Evolutionary conservation across 2,329 filamentous ascomycete species (phyloP), one percentile per base, ranked within the genome.

Genomic region (Claviceps fusiformis): DNA sequence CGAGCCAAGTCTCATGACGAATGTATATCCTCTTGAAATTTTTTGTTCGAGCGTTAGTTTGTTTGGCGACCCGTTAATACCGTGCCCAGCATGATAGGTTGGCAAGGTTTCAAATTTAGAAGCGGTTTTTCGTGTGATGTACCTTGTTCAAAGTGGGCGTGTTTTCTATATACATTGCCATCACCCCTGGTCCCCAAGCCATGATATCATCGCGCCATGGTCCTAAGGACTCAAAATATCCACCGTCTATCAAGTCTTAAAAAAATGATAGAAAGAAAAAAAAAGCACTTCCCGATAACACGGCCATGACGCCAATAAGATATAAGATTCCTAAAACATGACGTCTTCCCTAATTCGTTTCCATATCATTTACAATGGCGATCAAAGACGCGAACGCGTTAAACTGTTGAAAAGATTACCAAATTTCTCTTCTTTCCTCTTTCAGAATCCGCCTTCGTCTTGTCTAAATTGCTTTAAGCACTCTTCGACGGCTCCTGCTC

Each of bases 401-500:
- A 33, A 6, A 33, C 31, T 33, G n/a, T 43, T 43, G 10, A 8
- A n/a, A n/a, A n/a, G n/a, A 45, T 45, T 3, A 11, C 19, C n/a
- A 5, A 37, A 13, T 6, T 24, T 35, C 19, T 24, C 17, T 15
- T 0, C 29, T 10, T 37, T 37, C 1, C 35, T 37, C 8, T 19
- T 33, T 35, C 29, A 4, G 1, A 11, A 11, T 37, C 35, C 11
- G 8, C 35, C 35, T 4, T 37, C 11, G 8, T 13, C 17, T 15
- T 29, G 19, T 15, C 19, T 5, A 29, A 41, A 3, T 13, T 17
- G 8, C 17, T 13, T 33, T 54, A 60, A 17, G 50, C 35, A 39
- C 47, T 31, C 51, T 57, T 57, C 41, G 44, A 29, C 10, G 52
- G 37, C 15, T 54, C 47, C 3, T 58, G 37, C 15, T 54, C 47